Base-by-base conservation (phyloP, 2,329 filamentous ascomycete genomes). In the Neospermospora avenae region DNA sequence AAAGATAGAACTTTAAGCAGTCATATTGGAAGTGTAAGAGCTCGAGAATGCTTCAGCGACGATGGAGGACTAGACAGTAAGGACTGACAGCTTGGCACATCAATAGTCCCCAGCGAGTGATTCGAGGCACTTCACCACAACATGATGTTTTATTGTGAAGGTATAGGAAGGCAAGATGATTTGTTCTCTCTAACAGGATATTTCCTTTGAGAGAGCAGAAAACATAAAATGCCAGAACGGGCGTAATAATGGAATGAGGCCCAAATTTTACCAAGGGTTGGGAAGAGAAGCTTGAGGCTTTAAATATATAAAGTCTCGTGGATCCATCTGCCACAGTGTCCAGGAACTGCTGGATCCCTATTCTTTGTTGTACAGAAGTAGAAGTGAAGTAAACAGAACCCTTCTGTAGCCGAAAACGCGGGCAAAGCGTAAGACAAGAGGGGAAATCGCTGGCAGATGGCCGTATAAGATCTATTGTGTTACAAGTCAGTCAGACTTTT, bases 41-140 rank as follows among this genome's bases (percentile, higher is more conserved):
- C 51, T 37, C 44, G 20, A 48, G 41, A 37, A 14, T 58, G 55
- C n/a, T 44, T n/a, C n/a, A 41, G 28, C n/a, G 25, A 52, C 13
- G 34, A n/a, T 34, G 53, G 31, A 10, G 20, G 22, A 59, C 58
- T 57, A 41, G 31, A 34, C 42, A 58, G 46, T 58, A 55, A 58
- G 58, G 52, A 58, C 54, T 64, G 65, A 64, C 16, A 35, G 55
- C 59, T 63, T 41, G 55, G 20, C 55, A 64, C 60, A 65, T 59
- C 63, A 22, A 57, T 42, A 63, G 63, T 60, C 65, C 62, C 67
- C 62, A 64, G 63, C 24, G 59, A 61, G 54, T 53, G 57, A 60
- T 62, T 51, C 60, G 63, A 67, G 61, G 63, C 59, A 68, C 61
- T 63, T 61, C 58, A 66, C 61, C 62, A 62, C 59, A 55, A 65